Evolutionary conservation across 1,139 yeast genomes (phyloP).

Genomic region (Scheffersomyces segobiensis): DNA sequence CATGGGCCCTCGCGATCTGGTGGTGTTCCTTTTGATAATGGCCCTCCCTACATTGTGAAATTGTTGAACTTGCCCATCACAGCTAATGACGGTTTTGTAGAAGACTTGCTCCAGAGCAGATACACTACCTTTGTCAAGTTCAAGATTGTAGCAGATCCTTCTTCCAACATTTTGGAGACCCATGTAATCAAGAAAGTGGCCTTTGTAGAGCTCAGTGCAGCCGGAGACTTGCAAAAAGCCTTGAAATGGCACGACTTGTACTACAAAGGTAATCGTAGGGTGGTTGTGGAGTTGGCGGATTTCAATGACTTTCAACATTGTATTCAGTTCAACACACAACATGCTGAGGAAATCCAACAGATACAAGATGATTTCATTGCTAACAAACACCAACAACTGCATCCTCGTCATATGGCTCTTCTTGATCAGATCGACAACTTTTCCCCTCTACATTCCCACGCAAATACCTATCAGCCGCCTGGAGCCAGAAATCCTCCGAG

Average conservation of each 20-base stretch:
- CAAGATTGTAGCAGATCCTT: slow-evolving; percentile 45
- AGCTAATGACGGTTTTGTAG: slow-evolving; percentile 37
- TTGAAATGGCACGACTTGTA: slow-evolving; percentile 48
- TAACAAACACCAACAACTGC: slow-evolving; percentile 20
- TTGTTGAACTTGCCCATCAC: slow-evolving; percentile 50
- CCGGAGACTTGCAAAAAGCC: slow-evolving; percentile 47
- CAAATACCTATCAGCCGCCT: background rate
- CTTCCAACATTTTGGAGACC: slow-evolving; percentile 41
- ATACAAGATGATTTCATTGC: slow-evolving; percentile 34
- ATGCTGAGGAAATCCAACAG: slow-evolving; percentile 28
- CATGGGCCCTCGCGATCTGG: slow-evolving; percentile 9
- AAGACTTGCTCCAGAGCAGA: slow-evolving; percentile 45
- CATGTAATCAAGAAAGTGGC: slow-evolving; percentile 53
- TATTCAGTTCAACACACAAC: slow-evolving; percentile 40
- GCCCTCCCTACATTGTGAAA: slow-evolving; percentile 62
- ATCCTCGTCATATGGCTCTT: slow-evolving; percentile 11
- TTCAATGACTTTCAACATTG: slow-evolving; percentile 50
- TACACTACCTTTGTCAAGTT: slow-evolving; percentile 41
- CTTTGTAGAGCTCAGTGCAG: slow-evolving; percentile 55
- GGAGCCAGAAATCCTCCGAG: background rate
- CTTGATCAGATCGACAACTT: slow-evolving; percentile 2
- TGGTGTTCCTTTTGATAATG: slow-evolving; percentile 22
- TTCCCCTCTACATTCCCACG: background rate
- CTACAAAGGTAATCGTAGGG: slow-evolving; percentile 41
- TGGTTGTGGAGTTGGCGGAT: slow-evolving; percentile 47